Percentiles rank a stretch among this genome's conserved stretches.
phyloP scores from a whole-genome alignment of 768 basidiomycete genomes.

The Russula foetens region DNA sequence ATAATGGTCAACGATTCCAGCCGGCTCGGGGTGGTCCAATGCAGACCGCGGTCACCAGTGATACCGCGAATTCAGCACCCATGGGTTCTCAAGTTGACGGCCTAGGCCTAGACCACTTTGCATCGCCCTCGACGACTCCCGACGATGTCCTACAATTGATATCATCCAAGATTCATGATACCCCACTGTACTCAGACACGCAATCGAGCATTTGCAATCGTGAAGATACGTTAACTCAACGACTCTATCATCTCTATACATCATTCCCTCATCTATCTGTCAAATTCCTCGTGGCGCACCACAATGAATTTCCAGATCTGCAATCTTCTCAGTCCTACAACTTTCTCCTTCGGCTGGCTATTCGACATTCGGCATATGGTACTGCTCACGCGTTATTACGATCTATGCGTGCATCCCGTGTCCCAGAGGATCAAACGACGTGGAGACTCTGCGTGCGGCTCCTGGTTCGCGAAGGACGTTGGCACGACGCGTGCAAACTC shows the following conservation, averaged over 20 bases:
- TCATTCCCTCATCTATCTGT: conserved; percentile 25
- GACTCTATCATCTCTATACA: conserved; percentile 1
- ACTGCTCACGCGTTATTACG: conserved; percentile 38
- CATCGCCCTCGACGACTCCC: background rate
- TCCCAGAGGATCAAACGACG: conserved; percentile 45
- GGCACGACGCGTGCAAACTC: conserved; percentile 47
- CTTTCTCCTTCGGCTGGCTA: conserved; percentile 37
- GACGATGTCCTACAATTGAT: background rate
- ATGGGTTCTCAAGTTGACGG: background rate
- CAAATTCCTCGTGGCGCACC: conserved; percentile 42
- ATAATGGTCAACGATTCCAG: background rate
- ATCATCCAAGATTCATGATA: background rate
- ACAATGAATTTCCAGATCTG: conserved; percentile 28
- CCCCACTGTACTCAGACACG: background rate
- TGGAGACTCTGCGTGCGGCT: conserved; percentile 48
- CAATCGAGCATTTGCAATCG: background rate
- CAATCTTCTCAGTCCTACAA: conserved; percentile 39
- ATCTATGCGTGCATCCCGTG: conserved; percentile 37
- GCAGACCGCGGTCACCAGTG: background rate
- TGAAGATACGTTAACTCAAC: background rate
- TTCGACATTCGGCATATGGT: conserved; percentile 44
- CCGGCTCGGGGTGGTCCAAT: background rate
- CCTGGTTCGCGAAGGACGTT: conserved; percentile 46
- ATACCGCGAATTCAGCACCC: background rate
- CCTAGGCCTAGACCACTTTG: background rate